phyloP scores from a whole-genome alignment of 805 yeast genomes.

The Kodamaea leandrae region DNA sequence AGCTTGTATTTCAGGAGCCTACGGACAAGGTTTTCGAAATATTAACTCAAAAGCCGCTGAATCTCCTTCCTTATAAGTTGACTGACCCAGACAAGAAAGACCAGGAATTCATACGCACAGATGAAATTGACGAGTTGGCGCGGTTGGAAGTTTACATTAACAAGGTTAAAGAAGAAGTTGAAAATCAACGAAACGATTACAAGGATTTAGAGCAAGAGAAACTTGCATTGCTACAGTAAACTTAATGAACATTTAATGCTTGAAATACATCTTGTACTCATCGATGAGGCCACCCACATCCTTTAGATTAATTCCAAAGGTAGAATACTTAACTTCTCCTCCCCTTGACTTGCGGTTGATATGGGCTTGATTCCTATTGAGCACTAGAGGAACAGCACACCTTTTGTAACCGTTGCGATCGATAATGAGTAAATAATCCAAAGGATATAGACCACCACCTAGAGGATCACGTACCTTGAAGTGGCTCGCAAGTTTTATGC shows the following conservation, averaged over 20 bases:
- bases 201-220: slow-evolving; percentile 42
- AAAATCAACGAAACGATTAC: slow-evolving; percentile 38
- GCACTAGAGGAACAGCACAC: slow-evolving; percentile 11
- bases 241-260: neutral
- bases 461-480: slow-evolving; percentile 31
- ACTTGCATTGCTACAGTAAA: slow-evolving; percentile 35
- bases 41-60: slow-evolving; percentile 68
- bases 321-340: slow-evolving; percentile 6
- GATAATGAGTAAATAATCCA: slow-evolving; percentile 26
- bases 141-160: slow-evolving; percentile 38
- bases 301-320: slow-evolving; percentile 10
- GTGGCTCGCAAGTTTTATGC: slow-evolving; percentile 21
- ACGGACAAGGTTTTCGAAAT: slow-evolving; percentile 83
- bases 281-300: slow-evolving; percentile 10
- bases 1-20: slow-evolving; percentile 92
- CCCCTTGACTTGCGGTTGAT: slow-evolving; percentile 4
- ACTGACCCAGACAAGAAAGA: slow-evolving; percentile 35
- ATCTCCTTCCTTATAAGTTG: slow-evolving; percentile 41
- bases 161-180: slow-evolving; percentile 40
- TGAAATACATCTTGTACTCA: slow-evolving; percentile 5
- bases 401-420: slow-evolving; percentile 16
- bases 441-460: slow-evolving; percentile 38
- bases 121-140: slow-evolving; percentile 41
- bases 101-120: slow-evolving; percentile 40
- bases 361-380: slow-evolving; percentile 4